These are phyloP conservation scores for Cercophora samala DNA, from an alignment of 495 filamentous ascomycete species.

Conservation along the genomic window DNA sequence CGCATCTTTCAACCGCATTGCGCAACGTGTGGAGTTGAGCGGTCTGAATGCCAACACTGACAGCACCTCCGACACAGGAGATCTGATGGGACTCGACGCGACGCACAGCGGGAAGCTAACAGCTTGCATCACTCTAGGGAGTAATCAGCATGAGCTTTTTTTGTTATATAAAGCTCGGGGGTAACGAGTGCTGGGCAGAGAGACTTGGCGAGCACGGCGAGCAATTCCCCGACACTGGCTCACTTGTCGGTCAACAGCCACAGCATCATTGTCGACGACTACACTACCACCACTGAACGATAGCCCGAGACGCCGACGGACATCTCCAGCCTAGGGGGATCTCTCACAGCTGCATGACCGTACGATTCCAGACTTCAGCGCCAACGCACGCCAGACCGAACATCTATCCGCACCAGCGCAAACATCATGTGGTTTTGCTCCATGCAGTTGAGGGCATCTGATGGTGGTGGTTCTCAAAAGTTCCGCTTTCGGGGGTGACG, in stretches of 20 bases:
- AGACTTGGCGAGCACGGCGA: conserved; percentile 3
- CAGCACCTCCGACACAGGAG: background rate
- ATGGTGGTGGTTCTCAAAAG: background rate
- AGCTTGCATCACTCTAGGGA: background rate
- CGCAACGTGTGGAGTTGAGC: conserved; percentile 10
- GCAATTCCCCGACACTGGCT: background rate
- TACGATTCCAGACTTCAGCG: background rate
- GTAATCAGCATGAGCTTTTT: no score
- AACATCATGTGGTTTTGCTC: background rate
- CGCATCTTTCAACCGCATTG: conserved; percentile 4
- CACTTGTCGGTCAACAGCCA: background rate
- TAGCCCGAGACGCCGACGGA: background rate
- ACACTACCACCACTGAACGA: background rate
- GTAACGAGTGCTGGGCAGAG: background rate
- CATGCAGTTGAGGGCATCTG: background rate
- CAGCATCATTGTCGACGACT: background rate
- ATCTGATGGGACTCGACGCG: conserved; percentile 14
- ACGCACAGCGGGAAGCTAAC: conserved; percentile 6
- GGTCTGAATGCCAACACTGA: background rate
- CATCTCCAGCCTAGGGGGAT: background rate
- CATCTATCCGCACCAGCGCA: background rate
- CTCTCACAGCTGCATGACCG: background rate
- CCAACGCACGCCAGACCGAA: background rate
- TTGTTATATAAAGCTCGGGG: conserved; percentile 10
- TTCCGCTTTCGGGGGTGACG: background rate